phyloP scores from a whole-genome alignment of 1,284 basidiomycete species.

The Microbotryomycetes sp. region DNA sequence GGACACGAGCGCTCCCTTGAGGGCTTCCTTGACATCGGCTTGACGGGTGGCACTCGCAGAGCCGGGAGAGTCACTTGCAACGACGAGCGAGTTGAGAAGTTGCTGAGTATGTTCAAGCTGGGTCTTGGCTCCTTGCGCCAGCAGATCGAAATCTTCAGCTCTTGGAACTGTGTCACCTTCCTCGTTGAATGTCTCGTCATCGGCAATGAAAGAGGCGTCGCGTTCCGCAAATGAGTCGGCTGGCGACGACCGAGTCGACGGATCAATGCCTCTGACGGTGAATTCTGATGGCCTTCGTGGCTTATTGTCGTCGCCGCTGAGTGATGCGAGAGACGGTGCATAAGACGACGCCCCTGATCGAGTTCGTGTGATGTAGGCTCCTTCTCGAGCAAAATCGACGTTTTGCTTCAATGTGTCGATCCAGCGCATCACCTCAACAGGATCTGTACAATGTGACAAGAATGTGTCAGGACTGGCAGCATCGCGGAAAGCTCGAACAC shows the following conservation, averaged over 20 bases:
- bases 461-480: not conserved
- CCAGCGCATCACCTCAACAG: slow-evolving; percentile 85
- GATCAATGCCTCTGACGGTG: not conserved
- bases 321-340: not conserved
- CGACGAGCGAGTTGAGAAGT: slow-evolving; percentile 54
- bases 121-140: slow-evolving; percentile 66
- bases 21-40: slow-evolving; percentile 53
- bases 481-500: not conserved
- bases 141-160: slow-evolving; percentile 60
- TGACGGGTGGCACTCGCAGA: slow-evolving; percentile 36
- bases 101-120: slow-evolving; percentile 73
- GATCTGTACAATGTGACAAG: slow-evolving; percentile 45
- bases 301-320: not conserved
- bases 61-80: slow-evolving; percentile 13
- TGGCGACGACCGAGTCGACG: slow-evolving; percentile 3
- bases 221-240: slow-evolving; percentile 14
- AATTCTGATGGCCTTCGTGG: not conserved
- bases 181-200: slow-evolving; percentile 33
- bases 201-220: slow-evolving; percentile 22
- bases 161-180: slow-evolving; percentile 54
- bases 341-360: not conserved
- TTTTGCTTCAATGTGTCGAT: slow-evolving; percentile 64
- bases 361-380: not conserved
- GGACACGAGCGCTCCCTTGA: slow-evolving; percentile 58
- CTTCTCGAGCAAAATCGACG: slow-evolving; percentile 55